Evolutionary conservation across 1,284 basidiomycete species (phyloP).

Genomic region (Fomitopsis betulina): DNA sequence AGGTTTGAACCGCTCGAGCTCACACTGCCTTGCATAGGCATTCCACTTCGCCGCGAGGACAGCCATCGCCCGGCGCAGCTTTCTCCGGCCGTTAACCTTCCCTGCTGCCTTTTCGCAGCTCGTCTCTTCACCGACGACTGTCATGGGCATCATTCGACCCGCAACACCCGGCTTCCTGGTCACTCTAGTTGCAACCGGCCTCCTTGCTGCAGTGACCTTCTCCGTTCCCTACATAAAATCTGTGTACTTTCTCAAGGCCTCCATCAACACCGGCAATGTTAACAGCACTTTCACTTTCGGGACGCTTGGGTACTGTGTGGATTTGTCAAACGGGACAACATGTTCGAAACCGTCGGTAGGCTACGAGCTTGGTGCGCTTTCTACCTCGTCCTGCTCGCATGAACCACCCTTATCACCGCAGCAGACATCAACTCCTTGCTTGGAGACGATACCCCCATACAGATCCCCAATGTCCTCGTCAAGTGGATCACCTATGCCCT

Average conservation of each 20-base stretch:
- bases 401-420: slow-evolving; percentile 2
- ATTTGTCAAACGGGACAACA: slow-evolving; percentile 48
- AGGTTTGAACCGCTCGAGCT: neutral
- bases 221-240: slow-evolving; percentile 83
- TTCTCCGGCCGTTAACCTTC: neutral
- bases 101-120: neutral
- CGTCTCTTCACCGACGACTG: neutral
- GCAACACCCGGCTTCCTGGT: slow-evolving; percentile 84
- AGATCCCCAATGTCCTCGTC: slow-evolving; percentile 75
- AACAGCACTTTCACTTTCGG: slow-evolving; percentile 75
- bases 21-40: slow-evolving; percentile 4
- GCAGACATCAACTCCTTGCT: slow-evolving; percentile 79
- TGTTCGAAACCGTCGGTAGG: slow-evolving; percentile 80
- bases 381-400: neutral
- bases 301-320: slow-evolving; percentile 79
- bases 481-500: slow-evolving; percentile 91
- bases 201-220: slow-evolving; percentile 82
- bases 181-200: slow-evolving; percentile 66
- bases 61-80: neutral
- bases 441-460: slow-evolving; percentile 53
- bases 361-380: slow-evolving; percentile 72
- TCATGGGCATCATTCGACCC: slow-evolving; percentile 61
- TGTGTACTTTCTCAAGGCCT: slow-evolving; percentile 80
- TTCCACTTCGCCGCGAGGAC: neutral
- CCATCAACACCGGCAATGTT: slow-evolving; percentile 42